phyloP scores from a whole-genome alignment of 2,329 filamentous ascomycete species.

The Neophaeococcomyces mojaviensis region DNA sequence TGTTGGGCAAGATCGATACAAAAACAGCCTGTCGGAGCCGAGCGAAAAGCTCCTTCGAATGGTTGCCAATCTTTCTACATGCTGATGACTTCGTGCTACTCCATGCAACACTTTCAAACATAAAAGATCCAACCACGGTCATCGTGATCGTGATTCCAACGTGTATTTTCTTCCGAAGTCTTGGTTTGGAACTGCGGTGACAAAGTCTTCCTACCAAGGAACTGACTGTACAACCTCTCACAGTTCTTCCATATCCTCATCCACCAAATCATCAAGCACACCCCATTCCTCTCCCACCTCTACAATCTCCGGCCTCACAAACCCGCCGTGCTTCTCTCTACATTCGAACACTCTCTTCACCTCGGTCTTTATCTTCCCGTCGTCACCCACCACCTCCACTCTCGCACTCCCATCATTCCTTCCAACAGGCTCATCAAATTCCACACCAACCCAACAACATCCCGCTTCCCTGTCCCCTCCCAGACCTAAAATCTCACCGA shows the following conservation, averaged over 20 bases:
- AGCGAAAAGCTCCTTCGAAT: too few species aligned
- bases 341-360: slow-evolving; percentile 48
- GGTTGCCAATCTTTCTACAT: too few species aligned
- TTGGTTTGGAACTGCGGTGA: too few species aligned
- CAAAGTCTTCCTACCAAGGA: too few species aligned
- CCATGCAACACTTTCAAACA: too few species aligned
- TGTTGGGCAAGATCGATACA: too few species aligned
- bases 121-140: too few species aligned
- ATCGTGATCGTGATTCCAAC: too few species aligned
- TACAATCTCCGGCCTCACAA: slow-evolving; percentile 56
- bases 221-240: slow-evolving; percentile 21
- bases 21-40: too few species aligned
- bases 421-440: slow-evolving; percentile 56
- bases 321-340: slow-evolving; percentile 47
- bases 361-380: slow-evolving; percentile 13
- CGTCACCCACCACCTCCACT: slow-evolving; percentile 27
- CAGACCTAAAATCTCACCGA: slow-evolving; percentile 28
- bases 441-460: slow-evolving; percentile 30
- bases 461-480: slow-evolving; percentile 20
- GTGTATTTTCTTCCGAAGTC: too few species aligned
- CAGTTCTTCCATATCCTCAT: slow-evolving; percentile 50
- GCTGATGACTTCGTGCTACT: too few species aligned
- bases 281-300: slow-evolving; percentile 52
- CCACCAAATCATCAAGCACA: slow-evolving; percentile 47
- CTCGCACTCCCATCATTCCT: slow-evolving; percentile 53